These are phyloP conservation scores for Colletotrichum musicola DNA, from an alignment of 2,329 filamentous ascomycete genomes.

Conservation along the genomic window DNA sequence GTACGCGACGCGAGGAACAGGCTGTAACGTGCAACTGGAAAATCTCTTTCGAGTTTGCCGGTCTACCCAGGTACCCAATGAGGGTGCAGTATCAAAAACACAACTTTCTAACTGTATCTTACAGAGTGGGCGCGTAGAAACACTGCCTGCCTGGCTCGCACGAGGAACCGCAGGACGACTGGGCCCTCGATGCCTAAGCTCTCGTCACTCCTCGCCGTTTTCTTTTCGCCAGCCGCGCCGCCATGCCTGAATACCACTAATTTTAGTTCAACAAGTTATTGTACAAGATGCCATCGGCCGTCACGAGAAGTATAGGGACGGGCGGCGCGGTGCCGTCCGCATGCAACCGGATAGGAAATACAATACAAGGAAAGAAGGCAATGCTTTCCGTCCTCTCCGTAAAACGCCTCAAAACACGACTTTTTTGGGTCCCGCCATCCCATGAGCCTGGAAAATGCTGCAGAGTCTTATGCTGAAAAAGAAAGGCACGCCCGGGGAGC, in stretches of 20 bases:
- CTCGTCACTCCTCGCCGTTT: slow-evolving; percentile 10
- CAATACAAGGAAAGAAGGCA: slow-evolving; percentile 20
- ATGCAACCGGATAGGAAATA: slow-evolving; percentile 25
- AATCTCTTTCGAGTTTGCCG: slow-evolving; percentile 15
- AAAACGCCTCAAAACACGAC: slow-evolving; percentile 22
- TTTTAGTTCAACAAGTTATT: slow-evolving; percentile 24
- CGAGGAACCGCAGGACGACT: slow-evolving; percentile 8
- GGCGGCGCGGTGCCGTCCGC: slow-evolving; percentile 26
- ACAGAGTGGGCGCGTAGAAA: slow-evolving; percentile 6
- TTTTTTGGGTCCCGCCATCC: slow-evolving; percentile 8
- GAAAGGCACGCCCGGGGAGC: neutral
- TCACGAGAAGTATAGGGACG: slow-evolving; percentile 21
- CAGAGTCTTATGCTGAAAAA: slow-evolving; percentile 26
- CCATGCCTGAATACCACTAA: slow-evolving; percentile 35
- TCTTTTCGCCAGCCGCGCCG: slow-evolving; percentile 22
- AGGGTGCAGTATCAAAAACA: slow-evolving; percentile 7
- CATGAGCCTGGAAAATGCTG: slow-evolving; percentile 32
- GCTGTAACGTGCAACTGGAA: neutral
- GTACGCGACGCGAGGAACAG: too few species aligned
- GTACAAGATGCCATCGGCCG: slow-evolving; percentile 36
- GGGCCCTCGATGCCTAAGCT: neutral
- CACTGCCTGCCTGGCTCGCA: neutral
- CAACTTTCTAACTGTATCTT: slow-evolving; percentile 26
- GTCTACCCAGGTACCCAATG: slow-evolving; percentile 11
- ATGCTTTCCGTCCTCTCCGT: slow-evolving; percentile 31